Evolutionary conservation across 176 grass and related monocot species (phyloP).

Genomic region (Echinochloa phyllopogon): DNA sequence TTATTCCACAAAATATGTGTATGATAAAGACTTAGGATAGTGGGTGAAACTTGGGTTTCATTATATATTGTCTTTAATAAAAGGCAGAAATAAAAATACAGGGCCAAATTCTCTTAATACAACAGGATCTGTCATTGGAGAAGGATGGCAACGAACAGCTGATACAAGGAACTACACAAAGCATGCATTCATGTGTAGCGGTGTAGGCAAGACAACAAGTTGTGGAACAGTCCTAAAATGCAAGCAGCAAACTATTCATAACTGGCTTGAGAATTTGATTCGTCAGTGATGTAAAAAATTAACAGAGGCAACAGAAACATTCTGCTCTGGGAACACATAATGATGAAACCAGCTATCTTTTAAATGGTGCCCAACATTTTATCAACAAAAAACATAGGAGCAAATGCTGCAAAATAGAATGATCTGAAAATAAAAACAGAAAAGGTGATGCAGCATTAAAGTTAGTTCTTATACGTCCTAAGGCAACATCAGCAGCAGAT

Average conservation of each 20-base stretch:
- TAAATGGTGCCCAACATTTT: constrained; percentile 6
- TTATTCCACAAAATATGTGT: background rate
- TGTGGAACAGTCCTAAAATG: background rate
- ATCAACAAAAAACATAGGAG: constrained; percentile 24
- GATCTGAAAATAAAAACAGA: constrained; percentile 23
- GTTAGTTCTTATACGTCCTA: constrained; percentile 4
- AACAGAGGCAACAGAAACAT: constrained; percentile 5
- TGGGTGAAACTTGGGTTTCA: constrained; percentile 14
- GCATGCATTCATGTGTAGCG: background rate
- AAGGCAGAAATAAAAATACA: background rate
- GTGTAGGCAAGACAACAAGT: constrained; percentile 16
- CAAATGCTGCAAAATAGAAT: constrained; percentile 6
- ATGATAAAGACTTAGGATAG: background rate
- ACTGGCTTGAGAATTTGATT: constrained; percentile 16
- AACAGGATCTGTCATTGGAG: background rate
- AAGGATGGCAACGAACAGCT: background rate
- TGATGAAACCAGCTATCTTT: constrained; percentile 15
- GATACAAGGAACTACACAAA: constrained; percentile 17
- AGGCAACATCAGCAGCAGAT: constrained; percentile 31
- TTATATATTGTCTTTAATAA: background rate
- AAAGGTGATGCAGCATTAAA: constrained; percentile 18
- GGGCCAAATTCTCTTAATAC: background rate
- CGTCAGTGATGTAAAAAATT: constrained; percentile 14
- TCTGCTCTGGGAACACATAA: constrained; percentile 12
- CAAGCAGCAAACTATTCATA: constrained; percentile 23